phyloP scores from a whole-genome alignment of 169 alveolate species.

The Eimeria praecox region DNA sequence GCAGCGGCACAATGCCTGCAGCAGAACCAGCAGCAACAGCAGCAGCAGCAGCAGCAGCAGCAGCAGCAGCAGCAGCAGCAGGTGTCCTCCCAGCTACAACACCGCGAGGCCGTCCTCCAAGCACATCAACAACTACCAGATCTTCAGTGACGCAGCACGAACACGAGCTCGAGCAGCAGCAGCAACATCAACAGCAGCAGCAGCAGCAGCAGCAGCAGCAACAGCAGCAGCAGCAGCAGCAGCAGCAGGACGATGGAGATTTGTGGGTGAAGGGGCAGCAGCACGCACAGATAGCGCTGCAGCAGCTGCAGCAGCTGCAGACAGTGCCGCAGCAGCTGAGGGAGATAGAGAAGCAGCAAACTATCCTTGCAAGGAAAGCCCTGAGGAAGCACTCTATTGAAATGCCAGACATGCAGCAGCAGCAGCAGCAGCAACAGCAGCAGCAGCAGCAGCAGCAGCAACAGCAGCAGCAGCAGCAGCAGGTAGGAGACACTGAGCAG shows the following conservation, averaged over 20 bases:
- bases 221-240: background rate
- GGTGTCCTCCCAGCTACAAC: background rate
- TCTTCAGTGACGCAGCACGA: conserved; percentile 24
- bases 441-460: background rate
- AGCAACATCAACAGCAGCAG: background rate
- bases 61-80: background rate
- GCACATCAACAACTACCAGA: background rate
- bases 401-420: background rate
- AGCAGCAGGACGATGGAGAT: conserved; percentile 28
- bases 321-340: conserved; percentile 37
- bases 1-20: background rate
- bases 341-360: conserved; percentile 47
- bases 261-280: conserved; percentile 50
- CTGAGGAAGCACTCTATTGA: background rate
- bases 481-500: background rate
- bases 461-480: background rate
- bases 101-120: background rate
- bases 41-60: background rate
- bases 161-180: conserved; percentile 17
- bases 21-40: background rate
- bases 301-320: conserved; percentile 52
- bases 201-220: conserved; percentile 44
- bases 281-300: conserved; percentile 52
- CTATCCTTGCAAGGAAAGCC: conserved; percentile 43
- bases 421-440: conserved; percentile 32